Evolutionary conservation across 2,329 filamentous ascomycete genomes (phyloP), one percentile per base, ranked within the genome.

Genomic region (Fusarium bactridioides): DNA sequence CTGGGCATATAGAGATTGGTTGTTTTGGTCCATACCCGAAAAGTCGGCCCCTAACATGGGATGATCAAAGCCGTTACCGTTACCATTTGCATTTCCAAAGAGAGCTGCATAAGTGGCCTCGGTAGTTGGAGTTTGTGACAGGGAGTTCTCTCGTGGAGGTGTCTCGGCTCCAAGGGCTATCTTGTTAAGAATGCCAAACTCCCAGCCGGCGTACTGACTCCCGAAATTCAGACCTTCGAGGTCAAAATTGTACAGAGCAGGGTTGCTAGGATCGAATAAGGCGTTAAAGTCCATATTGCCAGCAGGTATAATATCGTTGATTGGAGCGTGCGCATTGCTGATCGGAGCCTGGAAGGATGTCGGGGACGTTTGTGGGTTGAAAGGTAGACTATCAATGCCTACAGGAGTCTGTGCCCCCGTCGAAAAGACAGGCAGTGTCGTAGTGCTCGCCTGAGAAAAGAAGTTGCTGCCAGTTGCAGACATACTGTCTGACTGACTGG

Each of bases 181-280:
- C 80, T 98, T 95, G 33, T 94, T 94, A 1, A 99, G 89, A 89
- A 98, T 98, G 60, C 94, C 93, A 80, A 98, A 98, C 81, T 98
- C 96, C 81, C 97, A 87, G 23, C 95, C 95, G 67, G 95, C 95
- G 79, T 98, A 99, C 73, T 97, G 94, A 79, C 96, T 98, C 62
- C 94, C 95, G 81, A 98, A 99, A 63, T 84, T 83, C 80, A 98
- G 88, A 66, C 94, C 94, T 61, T 97, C 94, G 16, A 98, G 89
- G 80, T 98, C 95, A 81, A 98, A 97, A 80, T 98, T 98, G 87
- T 97, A 98, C 61, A 97, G 84, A 2, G 94, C 93, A 7, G 95
- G 94, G 79, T 98, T 96, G 79, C 93, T 96, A 0, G 94, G 94
- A 76, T 98, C 95, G 78, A 98, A 97, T 35, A 97, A 86, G 61